Conservation (phyloP, 129 eudicot genomes). For the Kitagawia praeruptora region DNA sequence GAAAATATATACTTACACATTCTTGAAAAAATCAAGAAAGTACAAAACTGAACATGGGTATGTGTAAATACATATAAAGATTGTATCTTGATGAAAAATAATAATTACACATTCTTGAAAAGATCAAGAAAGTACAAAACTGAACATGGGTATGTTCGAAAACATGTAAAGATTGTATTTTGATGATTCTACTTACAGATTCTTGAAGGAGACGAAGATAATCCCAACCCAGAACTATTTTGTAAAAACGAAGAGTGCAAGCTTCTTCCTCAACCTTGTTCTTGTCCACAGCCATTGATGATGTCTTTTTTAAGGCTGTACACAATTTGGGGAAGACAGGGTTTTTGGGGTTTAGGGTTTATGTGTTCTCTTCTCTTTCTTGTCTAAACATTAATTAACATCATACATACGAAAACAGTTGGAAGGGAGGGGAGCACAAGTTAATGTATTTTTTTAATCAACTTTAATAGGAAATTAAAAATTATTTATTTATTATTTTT, state of each 20-base stretch:
- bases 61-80: not conserved
- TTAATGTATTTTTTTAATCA: no score
- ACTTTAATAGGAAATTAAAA: no score
- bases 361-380: not conserved
- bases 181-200: conserved; percentile 20
- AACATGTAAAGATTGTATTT: not conserved
- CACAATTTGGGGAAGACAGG: not conserved
- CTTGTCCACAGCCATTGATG: conserved; percentile 60
- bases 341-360: conserved; percentile 3
- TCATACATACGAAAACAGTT: no score
- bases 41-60: not conserved
- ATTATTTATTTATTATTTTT: no score
- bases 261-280: conserved; percentile 51
- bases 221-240: conserved; percentile 86
- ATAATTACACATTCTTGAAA: no score
- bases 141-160: not conserved
- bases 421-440: no score
- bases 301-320: not conserved
- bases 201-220: conserved; percentile 42
- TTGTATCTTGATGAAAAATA: no score
- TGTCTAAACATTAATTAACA: not conserved
- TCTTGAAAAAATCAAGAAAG: not conserved
- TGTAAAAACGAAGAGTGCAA: conserved; percentile 56
- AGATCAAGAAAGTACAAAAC: not conserved
- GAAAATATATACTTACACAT: not conserved